Evolutionary conservation across 352 stramenopile genomes (phyloP).

Genomic region (Pythium dissimile): DNA sequence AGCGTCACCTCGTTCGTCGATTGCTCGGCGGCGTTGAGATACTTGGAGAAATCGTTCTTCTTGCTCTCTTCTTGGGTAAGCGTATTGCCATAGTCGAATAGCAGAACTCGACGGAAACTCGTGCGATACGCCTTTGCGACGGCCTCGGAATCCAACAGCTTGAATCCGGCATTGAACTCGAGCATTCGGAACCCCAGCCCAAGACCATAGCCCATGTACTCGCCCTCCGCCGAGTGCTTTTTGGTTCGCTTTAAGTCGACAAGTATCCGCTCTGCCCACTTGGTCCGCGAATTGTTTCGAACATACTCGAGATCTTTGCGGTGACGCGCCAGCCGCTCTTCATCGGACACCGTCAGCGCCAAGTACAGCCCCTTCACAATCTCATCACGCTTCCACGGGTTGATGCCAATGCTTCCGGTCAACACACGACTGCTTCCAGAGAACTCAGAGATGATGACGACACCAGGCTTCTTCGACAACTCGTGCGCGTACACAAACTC

Average conservation of each 20-base stretch:
- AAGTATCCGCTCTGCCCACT: slow-evolving; percentile 97
- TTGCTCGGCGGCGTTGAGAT: slow-evolving; percentile 50
- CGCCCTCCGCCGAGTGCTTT: slow-evolving; percentile 83
- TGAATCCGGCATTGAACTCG: slow-evolving; percentile 96
- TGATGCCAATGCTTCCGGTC: slow-evolving; percentile 94
- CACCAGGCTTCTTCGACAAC: slow-evolving; percentile 66
- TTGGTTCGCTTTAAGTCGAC: slow-evolving; percentile 96
- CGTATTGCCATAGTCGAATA: slow-evolving; percentile 99
- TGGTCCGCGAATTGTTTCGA: slow-evolving; percentile 92
- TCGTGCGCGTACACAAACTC: slow-evolving; percentile 87
- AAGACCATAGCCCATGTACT: slow-evolving; percentile 93
- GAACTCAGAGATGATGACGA: slow-evolving; percentile 98
- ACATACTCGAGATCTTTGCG: slow-evolving; percentile 92
- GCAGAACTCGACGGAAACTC: slow-evolving; percentile 89
- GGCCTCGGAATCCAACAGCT: slow-evolving; percentile 89
- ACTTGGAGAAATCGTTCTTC: slow-evolving; percentile 79
- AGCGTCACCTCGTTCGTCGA: slow-evolving; percentile 28
- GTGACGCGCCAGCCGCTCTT: slow-evolving; percentile 70
- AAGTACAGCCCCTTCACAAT: slow-evolving; percentile 71
- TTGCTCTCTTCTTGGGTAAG: slow-evolving; percentile 89
- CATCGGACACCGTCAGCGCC: slow-evolving; percentile 66
- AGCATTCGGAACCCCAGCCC: slow-evolving; percentile 96
- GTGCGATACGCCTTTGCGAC: slow-evolving; percentile 89
- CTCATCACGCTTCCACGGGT: slow-evolving; percentile 96
- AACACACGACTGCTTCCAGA: slow-evolving; percentile 96